Evolutionary conservation across 305 asterid species (phyloP), one percentile per base, ranked within the genome.

Genomic region (Salvia sclarea): DNA sequence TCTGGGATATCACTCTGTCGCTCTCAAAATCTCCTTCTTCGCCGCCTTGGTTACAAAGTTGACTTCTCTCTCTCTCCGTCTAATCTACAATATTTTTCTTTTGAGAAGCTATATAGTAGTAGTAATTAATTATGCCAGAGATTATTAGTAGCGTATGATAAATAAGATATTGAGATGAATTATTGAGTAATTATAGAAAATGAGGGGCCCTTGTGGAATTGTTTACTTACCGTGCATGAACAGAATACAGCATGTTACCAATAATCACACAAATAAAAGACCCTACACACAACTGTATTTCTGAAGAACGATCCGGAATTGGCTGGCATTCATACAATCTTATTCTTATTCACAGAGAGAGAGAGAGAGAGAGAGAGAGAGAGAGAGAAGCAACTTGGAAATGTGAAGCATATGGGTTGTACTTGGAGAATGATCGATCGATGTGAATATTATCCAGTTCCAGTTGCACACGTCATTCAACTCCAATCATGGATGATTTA

Each of bases 381-480:
- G 54, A 16, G 11, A 0, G 22, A 1, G 44, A 38, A 11, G 44
- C 44, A 38, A 40, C 45, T 0, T 40, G 47, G 6, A n/a, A 17
- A 14, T 40, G 52, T 53, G 63, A 30, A 44, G 17, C 66, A 33
- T 75, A 71, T 45, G 62, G 30, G 49, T 43, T n/a, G n/a, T n/a
- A n/a, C n/a, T 66, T 50, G 57, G 43, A 62, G 11, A 33, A 44
- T 9, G 14, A 8, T 52, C 11, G 16, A 6, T 44, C 12, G 11
- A 24, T 62, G 68, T 9, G 11, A n/a, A 7, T 8, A 20, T 25
- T 25, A 37, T 57, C 61, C 16, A 75, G 8, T 66, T 57, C 61
- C 16, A 75, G 8, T 66, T 60, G 41, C 66, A 61, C 71, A 58
- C 71, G 63, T 45, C 45, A 53, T 65, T 31, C 25, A 52, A 50